Evolutionary conservation across 2,329 filamentous ascomycete species (phyloP).

Genomic region (Mycosphaerella sp.): DNA sequence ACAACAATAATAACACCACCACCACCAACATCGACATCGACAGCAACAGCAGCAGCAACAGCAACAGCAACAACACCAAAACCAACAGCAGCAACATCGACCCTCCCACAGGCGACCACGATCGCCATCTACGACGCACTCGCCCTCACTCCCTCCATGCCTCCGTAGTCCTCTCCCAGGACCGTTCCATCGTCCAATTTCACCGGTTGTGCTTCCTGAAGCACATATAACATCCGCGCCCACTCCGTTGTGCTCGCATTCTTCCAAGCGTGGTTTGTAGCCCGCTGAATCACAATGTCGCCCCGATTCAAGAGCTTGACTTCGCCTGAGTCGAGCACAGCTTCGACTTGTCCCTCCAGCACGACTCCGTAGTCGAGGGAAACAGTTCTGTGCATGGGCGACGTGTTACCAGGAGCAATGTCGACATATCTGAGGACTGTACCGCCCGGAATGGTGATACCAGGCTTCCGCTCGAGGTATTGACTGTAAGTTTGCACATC

Average conservation of each 20-base stretch:
- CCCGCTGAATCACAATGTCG: conserved; percentile 32
- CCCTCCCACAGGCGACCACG: background rate
- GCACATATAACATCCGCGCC: conserved; percentile 16
- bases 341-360: conserved; percentile 35
- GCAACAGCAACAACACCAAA: background rate
- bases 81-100: background rate
- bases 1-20: too few relatives aligned
- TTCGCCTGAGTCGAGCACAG: conserved; percentile 35
- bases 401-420: conserved; percentile 31
- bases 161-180: conserved; percentile 6
- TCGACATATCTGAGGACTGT: conserved; percentile 34
- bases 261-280: conserved; percentile 23
- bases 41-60: background rate
- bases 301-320: conserved; percentile 31
- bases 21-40: too few relatives aligned
- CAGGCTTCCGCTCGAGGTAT: conserved; percentile 26
- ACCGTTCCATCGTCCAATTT: background rate
- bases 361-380: conserved; percentile 37
- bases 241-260: conserved; percentile 19
- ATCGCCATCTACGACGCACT: background rate
- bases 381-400: conserved; percentile 36
- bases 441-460: conserved; percentile 23
- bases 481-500: conserved; percentile 27
- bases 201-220: conserved; percentile 6
- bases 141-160: conserved; percentile 1